Conservation (phyloP, 805 yeast species). For the Kuraishia piskuri region DNA sequence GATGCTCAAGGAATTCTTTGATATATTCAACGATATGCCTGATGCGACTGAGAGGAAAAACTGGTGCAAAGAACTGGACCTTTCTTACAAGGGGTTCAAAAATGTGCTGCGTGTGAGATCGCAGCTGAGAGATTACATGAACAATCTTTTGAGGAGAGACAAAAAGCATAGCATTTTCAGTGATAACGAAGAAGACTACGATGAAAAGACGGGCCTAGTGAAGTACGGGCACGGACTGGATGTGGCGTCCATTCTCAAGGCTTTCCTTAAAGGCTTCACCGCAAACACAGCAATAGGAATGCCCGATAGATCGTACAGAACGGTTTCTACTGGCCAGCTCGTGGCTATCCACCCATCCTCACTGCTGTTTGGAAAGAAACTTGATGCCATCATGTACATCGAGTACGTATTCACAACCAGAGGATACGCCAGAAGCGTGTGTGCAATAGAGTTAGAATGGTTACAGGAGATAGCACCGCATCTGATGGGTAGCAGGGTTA, state of each 20-base stretch:
- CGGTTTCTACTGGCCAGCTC: slow-evolving; percentile 76
- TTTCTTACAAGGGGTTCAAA: slow-evolving; percentile 72
- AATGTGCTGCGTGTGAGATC: slow-evolving; percentile 68
- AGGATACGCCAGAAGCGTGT: slow-evolving; percentile 88
- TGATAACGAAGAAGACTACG: slow-evolving; percentile 19
- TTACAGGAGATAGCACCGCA: slow-evolving; percentile 75
- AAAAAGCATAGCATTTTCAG: slow-evolving; percentile 20
- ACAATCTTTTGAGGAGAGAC: slow-evolving; percentile 31
- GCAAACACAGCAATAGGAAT: slow-evolving; percentile 87
- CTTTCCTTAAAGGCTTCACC: slow-evolving; percentile 79
- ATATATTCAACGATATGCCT: slow-evolving; percentile 37
- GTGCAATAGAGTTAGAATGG: slow-evolving; percentile 77
- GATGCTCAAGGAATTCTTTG: slow-evolving; percentile 71
- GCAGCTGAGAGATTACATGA: slow-evolving; percentile 69
- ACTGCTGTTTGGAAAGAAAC: slow-evolving; percentile 67
- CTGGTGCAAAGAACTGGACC: slow-evolving; percentile 78
- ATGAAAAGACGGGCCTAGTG: slow-evolving; percentile 6
- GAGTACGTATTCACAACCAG: slow-evolving; percentile 91
- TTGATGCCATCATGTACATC: slow-evolving; percentile 87
- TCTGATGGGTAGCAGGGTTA: slow-evolving; percentile 34
- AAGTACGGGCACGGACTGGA: slow-evolving; percentile 29
- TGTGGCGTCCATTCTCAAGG: slow-evolving; percentile 53
- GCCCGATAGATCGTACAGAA: slow-evolving; percentile 90
- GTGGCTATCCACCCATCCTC: slow-evolving; percentile 90
- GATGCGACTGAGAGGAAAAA: slow-evolving; percentile 48